Base-by-base conservation (phyloP, 2,329 filamentous ascomycete genomes). In the Calonectria pseudoturangicola region DNA sequence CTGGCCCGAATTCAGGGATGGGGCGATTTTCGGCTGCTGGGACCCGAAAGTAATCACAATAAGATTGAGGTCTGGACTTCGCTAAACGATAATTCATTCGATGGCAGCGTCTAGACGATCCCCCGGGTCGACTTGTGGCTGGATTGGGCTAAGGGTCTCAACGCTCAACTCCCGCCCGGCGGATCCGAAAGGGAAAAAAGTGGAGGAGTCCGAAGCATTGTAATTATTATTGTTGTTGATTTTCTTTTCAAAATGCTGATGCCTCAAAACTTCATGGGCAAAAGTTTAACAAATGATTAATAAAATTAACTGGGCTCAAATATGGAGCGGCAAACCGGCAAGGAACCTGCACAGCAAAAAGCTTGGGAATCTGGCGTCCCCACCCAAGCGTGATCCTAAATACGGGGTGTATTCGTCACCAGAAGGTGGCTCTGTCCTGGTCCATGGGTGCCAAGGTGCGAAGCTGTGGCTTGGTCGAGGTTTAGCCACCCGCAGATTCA, bases 401-500 rank as follows among this genome's bases (percentile, higher is more conserved):
- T 72, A 68, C 64, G 58, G 70, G 65, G 70, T 65, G 70, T 50
- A 72, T 72, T 72, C 70, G 70, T 72, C 70, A 72, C 65, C 56
- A 47, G 56, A 48, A 48, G 21, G 70, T 72, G 70, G 70, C 70
- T 72, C 65, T 56, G 65, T 43, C 30, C 21, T 16, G 48, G 50
- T 16, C 39, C 43, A 43, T 25, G 45, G 45, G 51, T 6, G 39
- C 33, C 50, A 48, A 66, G 41, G 15, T 54, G 68, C 7, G 50
- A 58, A 60, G 33, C 62, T 58, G 56, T 71, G 69, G 69, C 63
- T 71, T 27, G 68, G 68, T 50, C 39, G n/a, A 63, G 56, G 27
- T 50, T 72, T 48, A 72, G 70, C 70, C 70, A 50, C 58, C 50
- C 41, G 30, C 50, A 30, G 30, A 66, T 47, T 27, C 41, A 28